Conservation (phyloP, 2,329 filamentous ascomycete genomes). For the Beauveria pseudobassiana region DNA sequence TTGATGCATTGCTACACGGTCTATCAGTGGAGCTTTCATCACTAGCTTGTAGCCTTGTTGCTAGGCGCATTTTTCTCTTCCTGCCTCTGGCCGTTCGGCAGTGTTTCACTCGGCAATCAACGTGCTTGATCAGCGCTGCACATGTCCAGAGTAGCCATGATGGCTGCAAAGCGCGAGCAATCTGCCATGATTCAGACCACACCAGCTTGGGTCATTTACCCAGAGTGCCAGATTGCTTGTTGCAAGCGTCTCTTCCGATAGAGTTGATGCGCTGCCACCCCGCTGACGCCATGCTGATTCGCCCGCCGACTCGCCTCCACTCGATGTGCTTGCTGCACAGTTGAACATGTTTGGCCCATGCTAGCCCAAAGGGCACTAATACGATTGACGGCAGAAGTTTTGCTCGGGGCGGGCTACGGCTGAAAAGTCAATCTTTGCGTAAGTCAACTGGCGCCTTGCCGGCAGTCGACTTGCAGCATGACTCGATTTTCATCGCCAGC, state of each 20-base stretch:
- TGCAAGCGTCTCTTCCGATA: conserved; percentile 7
- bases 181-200: conserved; percentile 1
- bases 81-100: neutral
- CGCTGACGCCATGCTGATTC: conserved; percentile 1
- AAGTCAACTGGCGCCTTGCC: neutral
- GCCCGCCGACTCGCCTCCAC: neutral
- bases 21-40: neutral
- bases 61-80: neutral
- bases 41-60: conserved; percentile 3
- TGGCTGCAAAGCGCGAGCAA: neutral
- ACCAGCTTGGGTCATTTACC: neutral
- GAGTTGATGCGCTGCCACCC: conserved; percentile 1
- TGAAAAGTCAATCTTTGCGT: conserved; percentile 1
- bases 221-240: neutral
- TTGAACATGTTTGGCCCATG: conserved; percentile 1
- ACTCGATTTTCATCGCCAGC: neutral
- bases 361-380: conserved; percentile 10
- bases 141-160: neutral
- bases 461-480: neutral
- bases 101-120: conserved; percentile 5
- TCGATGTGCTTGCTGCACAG: neutral
- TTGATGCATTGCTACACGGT: neutral
- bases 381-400: conserved; percentile 4
- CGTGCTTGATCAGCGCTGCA: conserved; percentile 5
- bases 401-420: neutral